Evolutionary conservation across 805 yeast species (phyloP).

Genomic region (Cyberlindnera japonica): DNA sequence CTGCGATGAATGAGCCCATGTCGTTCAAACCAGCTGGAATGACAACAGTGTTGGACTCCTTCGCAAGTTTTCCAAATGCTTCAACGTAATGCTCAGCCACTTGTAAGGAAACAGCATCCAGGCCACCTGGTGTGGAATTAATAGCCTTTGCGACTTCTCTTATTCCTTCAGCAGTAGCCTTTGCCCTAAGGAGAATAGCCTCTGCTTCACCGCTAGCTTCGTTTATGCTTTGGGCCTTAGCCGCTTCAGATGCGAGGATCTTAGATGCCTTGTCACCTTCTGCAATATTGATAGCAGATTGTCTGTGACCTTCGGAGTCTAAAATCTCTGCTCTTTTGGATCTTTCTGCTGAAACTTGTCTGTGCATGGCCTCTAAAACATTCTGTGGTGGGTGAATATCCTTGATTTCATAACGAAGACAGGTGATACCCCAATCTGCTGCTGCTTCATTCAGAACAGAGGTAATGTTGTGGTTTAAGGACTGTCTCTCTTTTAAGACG

Average conservation of each 20-base stretch:
- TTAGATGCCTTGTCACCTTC: conserved; percentile 74
- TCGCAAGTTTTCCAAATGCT: conserved; percentile 78
- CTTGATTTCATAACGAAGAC: conserved; percentile 80
- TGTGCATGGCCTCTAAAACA: conserved; percentile 86
- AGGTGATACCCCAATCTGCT: conserved; percentile 78
- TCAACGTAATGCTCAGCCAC: conserved; percentile 82
- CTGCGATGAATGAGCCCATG: conserved; percentile 67
- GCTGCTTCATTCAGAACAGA: conserved; percentile 82
- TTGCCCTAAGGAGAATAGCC: conserved; percentile 59
- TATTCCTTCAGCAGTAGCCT: conserved; percentile 73
- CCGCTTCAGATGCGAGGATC: conserved; percentile 74
- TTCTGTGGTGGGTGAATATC: conserved; percentile 86
- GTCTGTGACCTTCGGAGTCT: conserved; percentile 82
- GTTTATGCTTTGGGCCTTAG: conserved; percentile 57
- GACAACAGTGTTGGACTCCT: conserved; percentile 74
- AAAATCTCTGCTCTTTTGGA: conserved; percentile 83
- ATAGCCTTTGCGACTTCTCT: conserved; percentile 64
- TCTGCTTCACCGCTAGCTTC: conserved; percentile 73
- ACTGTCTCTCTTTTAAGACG: conserved; percentile 72
- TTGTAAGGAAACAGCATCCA: conserved; percentile 71
- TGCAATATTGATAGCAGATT: conserved; percentile 74
- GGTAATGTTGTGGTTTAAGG: conserved; percentile 69
- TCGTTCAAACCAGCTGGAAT: conserved; percentile 76
- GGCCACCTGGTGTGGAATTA: conserved; percentile 62
- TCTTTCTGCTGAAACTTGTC: conserved; percentile 84